phyloP scores from a whole-genome alignment of 139 green algal genomes.

The Picochlorum sp. region DNA sequence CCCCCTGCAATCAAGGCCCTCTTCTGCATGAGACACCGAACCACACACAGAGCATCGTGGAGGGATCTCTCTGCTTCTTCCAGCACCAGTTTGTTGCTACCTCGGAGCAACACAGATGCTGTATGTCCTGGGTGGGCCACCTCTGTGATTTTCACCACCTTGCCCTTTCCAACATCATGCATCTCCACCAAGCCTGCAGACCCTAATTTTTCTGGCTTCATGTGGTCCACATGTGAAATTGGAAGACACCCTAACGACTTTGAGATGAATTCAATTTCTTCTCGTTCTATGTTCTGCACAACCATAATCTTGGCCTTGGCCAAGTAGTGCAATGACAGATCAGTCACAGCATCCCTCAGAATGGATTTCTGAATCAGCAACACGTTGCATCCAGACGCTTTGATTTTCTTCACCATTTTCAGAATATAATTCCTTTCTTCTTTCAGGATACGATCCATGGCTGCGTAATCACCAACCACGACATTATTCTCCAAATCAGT shows the following conservation, averaged over 20 bases:
- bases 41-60: conserved; percentile 88
- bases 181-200: conserved; percentile 79
- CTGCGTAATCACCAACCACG: conserved; percentile 49
- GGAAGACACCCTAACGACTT: conserved; percentile 93
- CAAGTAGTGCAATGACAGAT: conserved; percentile 97
- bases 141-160: conserved; percentile 88
- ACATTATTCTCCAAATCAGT: conserved; percentile 98
- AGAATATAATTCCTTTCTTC: conserved; percentile 99
- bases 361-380: conserved; percentile 99
- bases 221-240: conserved; percentile 93
- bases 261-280: conserved; percentile 98
- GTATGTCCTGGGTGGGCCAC: conserved; percentile 83
- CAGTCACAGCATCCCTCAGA: conserved; percentile 90
- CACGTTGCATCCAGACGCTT: conserved; percentile 90
- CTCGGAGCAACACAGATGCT: conserved; percentile 85
- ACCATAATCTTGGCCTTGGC: conserved; percentile 99
- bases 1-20: conserved; percentile 87
- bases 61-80: conserved; percentile 85
- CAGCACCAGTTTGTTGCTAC: conserved; percentile 91
- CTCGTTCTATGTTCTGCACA: conserved; percentile 90
- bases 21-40: conserved; percentile 94
- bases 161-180: conserved; percentile 58
- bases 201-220: conserved; percentile 92
- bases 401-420: conserved; percentile 96
- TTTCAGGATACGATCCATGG: conserved; percentile 51